Evolutionary conservation across 768 basidiomycete genomes (phyloP).

Genomic region (Lyophyllum semitale): DNA sequence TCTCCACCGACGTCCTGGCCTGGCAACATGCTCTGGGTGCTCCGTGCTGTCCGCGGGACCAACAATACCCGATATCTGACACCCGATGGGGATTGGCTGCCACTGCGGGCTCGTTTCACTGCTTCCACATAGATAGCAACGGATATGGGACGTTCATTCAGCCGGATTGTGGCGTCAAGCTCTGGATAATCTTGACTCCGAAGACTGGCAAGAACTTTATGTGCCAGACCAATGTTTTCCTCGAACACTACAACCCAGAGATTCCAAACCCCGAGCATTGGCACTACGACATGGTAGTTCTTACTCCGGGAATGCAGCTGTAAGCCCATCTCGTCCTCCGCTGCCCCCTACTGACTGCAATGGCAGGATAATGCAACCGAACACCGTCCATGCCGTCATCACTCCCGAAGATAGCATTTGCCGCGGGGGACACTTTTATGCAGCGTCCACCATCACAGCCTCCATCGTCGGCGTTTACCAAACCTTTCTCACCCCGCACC

Average conservation of each 20-base stretch:
- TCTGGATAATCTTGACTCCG: constrained; percentile 3
- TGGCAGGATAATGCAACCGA: too few species aligned
- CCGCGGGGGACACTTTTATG: constrained; percentile 14
- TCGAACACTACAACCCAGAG: not conserved
- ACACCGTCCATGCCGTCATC: constrained; percentile 14
- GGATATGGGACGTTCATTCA: not conserved
- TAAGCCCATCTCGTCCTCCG: too few species aligned
- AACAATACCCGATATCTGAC: not conserved
- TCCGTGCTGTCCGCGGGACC: not conserved
- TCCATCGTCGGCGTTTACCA: not conserved
- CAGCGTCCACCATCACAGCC: constrained; percentile 1
- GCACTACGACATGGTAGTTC: too few species aligned
- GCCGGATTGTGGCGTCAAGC: not conserved
- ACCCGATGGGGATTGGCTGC: constrained; percentile 1
- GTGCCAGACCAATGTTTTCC: not conserved
- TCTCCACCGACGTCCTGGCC: not conserved
- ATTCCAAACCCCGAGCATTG: too few species aligned
- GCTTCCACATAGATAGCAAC: not conserved
- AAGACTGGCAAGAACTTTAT: not conserved
- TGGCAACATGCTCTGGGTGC: not conserved
- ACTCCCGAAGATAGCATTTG: constrained; percentile 8
- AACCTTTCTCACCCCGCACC: not conserved
- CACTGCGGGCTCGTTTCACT: not conserved
- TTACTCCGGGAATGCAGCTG: too few species aligned
- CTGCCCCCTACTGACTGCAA: too few species aligned